Evolutionary conservation across 495 filamentous ascomycete species (phyloP).

Genomic region (Penicillium maclennaniae): DNA sequence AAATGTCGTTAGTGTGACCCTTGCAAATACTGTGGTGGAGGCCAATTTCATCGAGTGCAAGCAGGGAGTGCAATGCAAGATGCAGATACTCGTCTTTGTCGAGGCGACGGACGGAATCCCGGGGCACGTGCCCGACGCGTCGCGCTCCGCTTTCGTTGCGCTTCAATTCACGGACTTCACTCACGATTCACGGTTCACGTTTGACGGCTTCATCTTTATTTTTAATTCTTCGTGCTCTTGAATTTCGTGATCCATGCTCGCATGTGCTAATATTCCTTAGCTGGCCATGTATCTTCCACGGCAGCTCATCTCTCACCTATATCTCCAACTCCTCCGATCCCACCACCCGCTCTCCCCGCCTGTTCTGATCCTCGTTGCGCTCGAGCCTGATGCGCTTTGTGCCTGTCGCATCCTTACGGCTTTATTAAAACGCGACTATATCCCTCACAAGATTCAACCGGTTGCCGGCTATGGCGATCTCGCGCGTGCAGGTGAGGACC

Average conservation of each 20-base stretch:
- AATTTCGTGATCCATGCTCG: conserved; percentile 15
- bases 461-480: conserved; percentile 91
- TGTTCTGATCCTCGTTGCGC: conserved; percentile 86
- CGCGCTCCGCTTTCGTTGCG: conserved; percentile 13
- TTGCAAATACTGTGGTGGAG: neutral
- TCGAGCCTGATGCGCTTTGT: conserved; percentile 94
- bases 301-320: conserved; percentile 80
- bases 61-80: neutral
- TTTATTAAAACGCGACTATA: conserved; percentile 92
- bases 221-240: neutral
- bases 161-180: conserved; percentile 5
- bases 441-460: conserved; percentile 96
- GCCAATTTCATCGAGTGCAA: neutral
- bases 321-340: conserved; percentile 76
- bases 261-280: conserved; percentile 18
- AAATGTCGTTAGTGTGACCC: conserved; percentile 1
- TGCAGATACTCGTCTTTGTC: conserved; percentile 18
- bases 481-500: conserved; percentile 65
- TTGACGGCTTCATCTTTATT: neutral
- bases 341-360: conserved; percentile 81
- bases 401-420: conserved; percentile 90
- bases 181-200: neutral
- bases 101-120: conserved; percentile 28
- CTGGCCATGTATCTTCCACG: conserved; percentile 90
- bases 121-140: conserved; percentile 28